These are phyloP conservation scores for Termitomyces sp. DNA, from an alignment of 768 basidiomycete genomes.

Conservation along the genomic window DNA sequence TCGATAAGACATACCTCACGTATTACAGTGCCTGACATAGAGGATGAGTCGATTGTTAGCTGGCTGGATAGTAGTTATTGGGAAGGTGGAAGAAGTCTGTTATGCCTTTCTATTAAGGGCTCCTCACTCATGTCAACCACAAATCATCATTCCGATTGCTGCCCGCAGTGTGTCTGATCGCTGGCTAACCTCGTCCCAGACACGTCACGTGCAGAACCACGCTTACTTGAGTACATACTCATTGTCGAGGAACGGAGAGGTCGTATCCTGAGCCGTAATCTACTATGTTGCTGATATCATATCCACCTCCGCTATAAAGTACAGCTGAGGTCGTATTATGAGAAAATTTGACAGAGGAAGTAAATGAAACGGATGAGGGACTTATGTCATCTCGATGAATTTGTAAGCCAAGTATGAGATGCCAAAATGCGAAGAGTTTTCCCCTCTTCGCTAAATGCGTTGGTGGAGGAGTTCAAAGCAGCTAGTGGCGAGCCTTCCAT, in stretches of 20 bases:
- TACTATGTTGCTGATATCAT: too few relatives aligned
- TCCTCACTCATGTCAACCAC: background rate
- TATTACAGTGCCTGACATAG: constrained; percentile 32
- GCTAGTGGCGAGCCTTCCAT: background rate
- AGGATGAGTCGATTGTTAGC: too few relatives aligned
- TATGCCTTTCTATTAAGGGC: background rate
- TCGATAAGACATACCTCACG: constrained; percentile 25
- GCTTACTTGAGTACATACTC: too few relatives aligned
- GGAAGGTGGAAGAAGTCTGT: background rate
- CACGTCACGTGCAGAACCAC: background rate
- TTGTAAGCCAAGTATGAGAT: background rate
- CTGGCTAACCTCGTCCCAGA: too few relatives aligned
- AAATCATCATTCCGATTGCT: background rate
- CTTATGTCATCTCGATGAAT: background rate
- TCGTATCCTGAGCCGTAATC: too few relatives aligned
- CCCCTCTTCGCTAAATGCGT: background rate
- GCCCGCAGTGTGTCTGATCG: too few relatives aligned
- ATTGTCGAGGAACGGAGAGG: too few relatives aligned
- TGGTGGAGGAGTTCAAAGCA: background rate
- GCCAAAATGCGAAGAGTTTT: background rate
- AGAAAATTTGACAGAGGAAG: too few relatives aligned
- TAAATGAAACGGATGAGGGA: background rate
- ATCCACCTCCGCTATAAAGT: too few relatives aligned
- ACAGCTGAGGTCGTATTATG: too few relatives aligned
- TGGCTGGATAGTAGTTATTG: background rate